Percentiles rank a stretch among this genome's conserved stretches.
phyloP scores from a whole-genome alignment of 2,329 filamentous ascomycete genomes.

The Kalaharituber pfeilii region DNA sequence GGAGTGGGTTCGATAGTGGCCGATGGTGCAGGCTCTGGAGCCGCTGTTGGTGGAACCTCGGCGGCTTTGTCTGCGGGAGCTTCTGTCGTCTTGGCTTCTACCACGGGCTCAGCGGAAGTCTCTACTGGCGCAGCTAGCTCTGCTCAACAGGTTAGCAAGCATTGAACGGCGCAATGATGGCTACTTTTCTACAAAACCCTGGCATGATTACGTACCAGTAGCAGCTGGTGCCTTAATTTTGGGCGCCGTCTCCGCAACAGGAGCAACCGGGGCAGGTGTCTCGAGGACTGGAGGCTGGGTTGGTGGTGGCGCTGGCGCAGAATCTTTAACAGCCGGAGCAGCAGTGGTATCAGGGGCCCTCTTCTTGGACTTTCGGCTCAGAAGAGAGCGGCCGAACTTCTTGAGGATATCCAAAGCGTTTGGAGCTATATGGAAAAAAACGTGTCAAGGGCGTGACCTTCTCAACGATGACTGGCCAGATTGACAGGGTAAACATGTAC shows the following conservation, averaged over 20 bases:
- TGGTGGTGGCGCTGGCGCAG: too few relatives aligned
- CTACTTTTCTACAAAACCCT: too few relatives aligned
- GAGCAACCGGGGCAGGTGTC: background rate
- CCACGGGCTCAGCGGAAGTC: conserved; percentile 1
- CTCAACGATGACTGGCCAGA: too few relatives aligned
- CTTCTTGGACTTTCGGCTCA: conserved; percentile 12
- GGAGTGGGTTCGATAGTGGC: conserved; percentile 21
- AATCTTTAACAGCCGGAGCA: too few relatives aligned
- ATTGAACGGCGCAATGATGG: background rate
- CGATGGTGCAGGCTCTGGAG: conserved; percentile 27
- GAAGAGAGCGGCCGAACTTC: conserved; percentile 15
- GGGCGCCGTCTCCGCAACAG: background rate
- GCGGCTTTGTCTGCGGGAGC: conserved; percentile 13
- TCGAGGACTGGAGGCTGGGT: too few relatives aligned
- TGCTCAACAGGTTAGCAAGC: background rate
- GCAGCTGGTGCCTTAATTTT: background rate
- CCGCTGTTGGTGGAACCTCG: conserved; percentile 27
- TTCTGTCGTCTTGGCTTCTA: background rate
- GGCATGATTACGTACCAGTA: background rate
- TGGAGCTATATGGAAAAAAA: conserved; percentile 7
- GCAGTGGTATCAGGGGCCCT: too few relatives aligned
- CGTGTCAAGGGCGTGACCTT: too few relatives aligned
- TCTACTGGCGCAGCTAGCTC: background rate
- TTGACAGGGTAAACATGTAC: conserved; percentile 5
- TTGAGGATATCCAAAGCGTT: conserved; percentile 13